A percentile compares a stretch with the other conserved stretches of the same genome.
These are phyloP conservation scores for Volvox carteri DNA, from an alignment of 163 green algal species.

Conservation along the genomic window DNA sequence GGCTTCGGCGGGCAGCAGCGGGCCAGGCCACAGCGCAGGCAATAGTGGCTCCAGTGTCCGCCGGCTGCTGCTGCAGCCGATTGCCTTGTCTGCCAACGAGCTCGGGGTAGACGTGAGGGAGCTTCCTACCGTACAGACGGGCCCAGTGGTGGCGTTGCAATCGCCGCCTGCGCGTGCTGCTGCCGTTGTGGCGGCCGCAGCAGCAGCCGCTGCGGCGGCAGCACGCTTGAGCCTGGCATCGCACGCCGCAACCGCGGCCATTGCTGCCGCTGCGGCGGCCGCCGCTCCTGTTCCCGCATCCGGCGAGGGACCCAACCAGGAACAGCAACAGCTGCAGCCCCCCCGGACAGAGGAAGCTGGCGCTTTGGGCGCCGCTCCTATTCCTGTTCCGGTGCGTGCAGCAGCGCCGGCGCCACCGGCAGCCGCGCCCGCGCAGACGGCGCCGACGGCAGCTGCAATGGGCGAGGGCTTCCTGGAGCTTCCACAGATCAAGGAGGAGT, in stretches of 20 bases:
- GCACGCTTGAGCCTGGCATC: not conserved
- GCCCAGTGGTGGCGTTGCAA: constrained; percentile 11
- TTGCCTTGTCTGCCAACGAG: constrained; percentile 11
- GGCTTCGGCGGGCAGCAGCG: not conserved
- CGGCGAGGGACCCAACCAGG: not conserved
- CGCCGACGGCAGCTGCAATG: too few species aligned
- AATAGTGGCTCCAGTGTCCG: not conserved
- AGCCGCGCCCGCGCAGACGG: not conserved
- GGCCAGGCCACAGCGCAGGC: not conserved
- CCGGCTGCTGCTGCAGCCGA: constrained; percentile 28
- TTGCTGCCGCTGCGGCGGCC: not conserved
- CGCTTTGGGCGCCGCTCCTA: not conserved
- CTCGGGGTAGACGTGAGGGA: not conserved
- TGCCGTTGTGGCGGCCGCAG: not conserved
- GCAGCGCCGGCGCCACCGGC: not conserved
- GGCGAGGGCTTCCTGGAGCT: too few species aligned
- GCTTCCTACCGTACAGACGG: constrained; percentile 16
- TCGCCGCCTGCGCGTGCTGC: not conserved
- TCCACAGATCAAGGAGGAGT: constrained; percentile 15
- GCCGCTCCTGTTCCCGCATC: not conserved
- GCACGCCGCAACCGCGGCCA: not conserved
- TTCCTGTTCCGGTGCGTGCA: not conserved
- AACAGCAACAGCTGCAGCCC: not conserved
- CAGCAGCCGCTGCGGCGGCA: not conserved
- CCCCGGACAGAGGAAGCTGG: not conserved